These are phyloP conservation scores for Boletales sp. DNA, from an alignment of 768 basidiomycete species.

Conservation along the genomic window DNA sequence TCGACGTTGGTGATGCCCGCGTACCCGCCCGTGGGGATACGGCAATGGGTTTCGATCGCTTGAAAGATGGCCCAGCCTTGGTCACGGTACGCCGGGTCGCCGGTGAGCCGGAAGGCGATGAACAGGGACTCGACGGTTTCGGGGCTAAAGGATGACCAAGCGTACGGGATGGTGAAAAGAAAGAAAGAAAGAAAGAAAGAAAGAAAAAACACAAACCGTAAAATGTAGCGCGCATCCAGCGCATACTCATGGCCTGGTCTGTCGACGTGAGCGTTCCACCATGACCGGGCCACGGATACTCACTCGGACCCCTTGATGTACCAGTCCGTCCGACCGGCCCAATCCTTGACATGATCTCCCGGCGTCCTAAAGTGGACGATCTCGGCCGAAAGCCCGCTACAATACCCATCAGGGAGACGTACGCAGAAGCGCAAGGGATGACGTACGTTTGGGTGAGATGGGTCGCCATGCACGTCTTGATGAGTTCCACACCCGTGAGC, in stretches of 20 bases:
- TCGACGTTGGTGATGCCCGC: slow-evolving; percentile 85
- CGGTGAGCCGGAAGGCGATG: slow-evolving; percentile 86
- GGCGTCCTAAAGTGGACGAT: slow-evolving; percentile 81
- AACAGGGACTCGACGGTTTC: slow-evolving; percentile 96
- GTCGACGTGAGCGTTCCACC: slow-evolving; percentile 3
- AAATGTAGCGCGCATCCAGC: slow-evolving; percentile 90
- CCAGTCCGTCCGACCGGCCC: slow-evolving; percentile 60
- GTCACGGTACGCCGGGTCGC: slow-evolving; percentile 74
- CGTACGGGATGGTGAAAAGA: no score
- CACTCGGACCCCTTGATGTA: slow-evolving; percentile 84
- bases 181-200: no score
- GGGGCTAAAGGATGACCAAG: slow-evolving; percentile 45
- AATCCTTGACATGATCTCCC: slow-evolving; percentile 49
- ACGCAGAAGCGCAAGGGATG: background rate
- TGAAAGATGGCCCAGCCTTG: slow-evolving; percentile 89
- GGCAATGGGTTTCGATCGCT: slow-evolving; percentile 82
- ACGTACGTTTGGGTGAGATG: slow-evolving; percentile 80
- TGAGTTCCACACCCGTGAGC: slow-evolving; percentile 72
- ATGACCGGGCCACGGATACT: slow-evolving; percentile 12
- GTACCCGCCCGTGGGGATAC: slow-evolving; percentile 76
- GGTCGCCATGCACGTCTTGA: slow-evolving; percentile 86
- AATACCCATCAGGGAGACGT: background rate
- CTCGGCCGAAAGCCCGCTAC: slow-evolving; percentile 82
- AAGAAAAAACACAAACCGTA: slow-evolving; percentile 49
- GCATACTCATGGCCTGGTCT: slow-evolving; percentile 32